phyloP scores from a whole-genome alignment of 2,329 filamentous ascomycete species.

The Teratosphaeria destructans region DNA sequence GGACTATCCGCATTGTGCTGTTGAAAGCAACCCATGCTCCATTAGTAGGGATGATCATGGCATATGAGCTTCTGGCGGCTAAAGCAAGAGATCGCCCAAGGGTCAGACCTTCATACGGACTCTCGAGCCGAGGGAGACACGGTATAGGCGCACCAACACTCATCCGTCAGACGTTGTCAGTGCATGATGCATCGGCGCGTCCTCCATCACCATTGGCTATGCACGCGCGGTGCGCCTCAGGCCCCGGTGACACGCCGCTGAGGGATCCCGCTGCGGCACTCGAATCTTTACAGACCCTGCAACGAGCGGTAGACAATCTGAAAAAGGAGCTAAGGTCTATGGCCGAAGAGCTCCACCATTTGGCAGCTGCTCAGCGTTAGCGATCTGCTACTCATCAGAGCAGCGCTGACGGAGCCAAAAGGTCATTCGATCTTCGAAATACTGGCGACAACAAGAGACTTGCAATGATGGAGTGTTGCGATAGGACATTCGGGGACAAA shows the following conservation, averaged over 20 bases:
- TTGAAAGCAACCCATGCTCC: slow-evolving; percentile 54
- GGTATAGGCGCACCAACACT: slow-evolving; percentile 5
- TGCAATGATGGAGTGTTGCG: background rate
- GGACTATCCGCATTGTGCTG: slow-evolving; percentile 48
- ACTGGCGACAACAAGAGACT: background rate
- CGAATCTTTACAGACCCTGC: slow-evolving; percentile 11
- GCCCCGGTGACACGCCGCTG: slow-evolving; percentile 6
- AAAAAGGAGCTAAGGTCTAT: slow-evolving; percentile 11
- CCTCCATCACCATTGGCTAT: slow-evolving; percentile 3
- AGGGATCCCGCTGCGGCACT: slow-evolving; percentile 7
- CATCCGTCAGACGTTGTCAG: slow-evolving; percentile 4
- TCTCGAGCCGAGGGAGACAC: slow-evolving; percentile 22
- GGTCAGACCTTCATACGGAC: slow-evolving; percentile 3
- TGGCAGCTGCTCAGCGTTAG: background rate
- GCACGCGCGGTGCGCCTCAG: slow-evolving; percentile 7
- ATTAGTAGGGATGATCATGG: slow-evolving; percentile 57
- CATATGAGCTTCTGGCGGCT: slow-evolving; percentile 47
- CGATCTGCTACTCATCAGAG: background rate
- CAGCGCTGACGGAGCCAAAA: background rate
- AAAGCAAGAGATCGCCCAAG: slow-evolving; percentile 10
- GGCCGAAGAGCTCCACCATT: background rate
- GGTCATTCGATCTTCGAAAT: background rate
- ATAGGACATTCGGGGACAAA: background rate
- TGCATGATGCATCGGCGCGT: background rate
- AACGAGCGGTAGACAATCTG: slow-evolving; percentile 13